Percentiles rank a stretch among this genome's conserved stretches.
Evolutionary conservation across 805 yeast species (phyloP).

Genomic region (Hanseniaspora thailandica): DNA sequence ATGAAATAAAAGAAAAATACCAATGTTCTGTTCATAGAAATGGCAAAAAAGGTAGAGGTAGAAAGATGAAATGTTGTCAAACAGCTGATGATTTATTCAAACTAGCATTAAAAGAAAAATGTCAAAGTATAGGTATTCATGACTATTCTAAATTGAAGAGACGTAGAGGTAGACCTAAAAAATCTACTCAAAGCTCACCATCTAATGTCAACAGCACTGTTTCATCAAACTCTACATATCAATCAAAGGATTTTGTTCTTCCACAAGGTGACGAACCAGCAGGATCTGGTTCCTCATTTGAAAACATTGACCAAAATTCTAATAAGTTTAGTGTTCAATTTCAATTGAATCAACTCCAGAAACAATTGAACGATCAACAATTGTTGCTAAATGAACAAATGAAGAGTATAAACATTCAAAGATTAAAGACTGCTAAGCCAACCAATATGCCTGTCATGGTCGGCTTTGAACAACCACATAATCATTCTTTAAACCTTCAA

Average conservation of each 20-base stretch:
- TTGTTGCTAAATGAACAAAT: slow-evolving; percentile 4
- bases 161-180: slow-evolving; percentile 14
- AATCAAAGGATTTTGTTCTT: background rate
- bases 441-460: background rate
- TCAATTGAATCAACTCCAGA: slow-evolving; percentile 6
- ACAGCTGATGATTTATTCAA: slow-evolving; percentile 11
- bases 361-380: slow-evolving; percentile 8
- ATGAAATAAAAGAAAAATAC: background rate
- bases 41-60: slow-evolving; percentile 10
- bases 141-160: slow-evolving; percentile 9
- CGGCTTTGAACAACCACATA: background rate
- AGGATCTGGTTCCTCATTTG: slow-evolving; percentile 1
- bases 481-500: too few species aligned
- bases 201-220: background rate
- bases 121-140: slow-evolving; percentile 8
- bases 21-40: slow-evolving; percentile 8
- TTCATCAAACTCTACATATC: background rate
- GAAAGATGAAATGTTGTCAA: slow-evolving; percentile 13
- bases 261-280: slow-evolving; percentile 4
- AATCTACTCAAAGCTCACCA: background rate
- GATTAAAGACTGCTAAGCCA: background rate
- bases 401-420: background rate
- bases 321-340: background rate
- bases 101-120: slow-evolving; percentile 7
- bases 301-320: background rate